These are phyloP conservation scores for Picochlorum sp. DNA, from an alignment of 139 green algal species.

Conservation along the genomic window DNA sequence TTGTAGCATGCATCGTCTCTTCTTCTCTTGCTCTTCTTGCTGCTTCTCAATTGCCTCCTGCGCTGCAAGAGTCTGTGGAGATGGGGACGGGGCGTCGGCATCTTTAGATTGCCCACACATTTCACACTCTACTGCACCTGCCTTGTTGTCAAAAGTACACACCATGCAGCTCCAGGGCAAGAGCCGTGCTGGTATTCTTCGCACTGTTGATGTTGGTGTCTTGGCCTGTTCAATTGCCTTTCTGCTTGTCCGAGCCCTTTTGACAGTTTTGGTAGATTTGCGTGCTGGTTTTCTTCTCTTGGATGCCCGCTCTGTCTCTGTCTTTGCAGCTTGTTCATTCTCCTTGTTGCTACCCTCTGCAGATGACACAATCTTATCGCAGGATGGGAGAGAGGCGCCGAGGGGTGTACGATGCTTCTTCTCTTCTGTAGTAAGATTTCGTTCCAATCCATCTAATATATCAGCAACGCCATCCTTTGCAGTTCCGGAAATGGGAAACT, in stretches of 20 bases:
- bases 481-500: neutral
- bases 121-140: constrained; percentile 10
- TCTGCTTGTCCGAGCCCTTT: neutral
- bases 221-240: neutral
- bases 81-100: neutral
- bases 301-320: too few relatives aligned
- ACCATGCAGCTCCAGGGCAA: constrained; percentile 28
- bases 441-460: neutral
- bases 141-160: constrained; percentile 40
- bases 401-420: neutral
- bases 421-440: neutral
- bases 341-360: too few relatives aligned
- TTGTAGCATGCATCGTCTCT: neutral
- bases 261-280: neutral
- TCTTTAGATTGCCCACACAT: constrained; percentile 15
- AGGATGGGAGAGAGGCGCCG: neutral
- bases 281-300: neutral
- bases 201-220: neutral
- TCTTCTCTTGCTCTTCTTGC: neutral
- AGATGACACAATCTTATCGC: neutral
- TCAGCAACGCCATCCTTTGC: neutral
- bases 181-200: constrained; percentile 27
- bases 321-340: too few relatives aligned
- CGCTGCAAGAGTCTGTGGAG: neutral
- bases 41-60: neutral